Evolutionary conservation across 2,329 filamentous ascomycete species (phyloP), one percentile per base, ranked within the genome.

Genomic region (Ophiostoma populinum): DNA sequence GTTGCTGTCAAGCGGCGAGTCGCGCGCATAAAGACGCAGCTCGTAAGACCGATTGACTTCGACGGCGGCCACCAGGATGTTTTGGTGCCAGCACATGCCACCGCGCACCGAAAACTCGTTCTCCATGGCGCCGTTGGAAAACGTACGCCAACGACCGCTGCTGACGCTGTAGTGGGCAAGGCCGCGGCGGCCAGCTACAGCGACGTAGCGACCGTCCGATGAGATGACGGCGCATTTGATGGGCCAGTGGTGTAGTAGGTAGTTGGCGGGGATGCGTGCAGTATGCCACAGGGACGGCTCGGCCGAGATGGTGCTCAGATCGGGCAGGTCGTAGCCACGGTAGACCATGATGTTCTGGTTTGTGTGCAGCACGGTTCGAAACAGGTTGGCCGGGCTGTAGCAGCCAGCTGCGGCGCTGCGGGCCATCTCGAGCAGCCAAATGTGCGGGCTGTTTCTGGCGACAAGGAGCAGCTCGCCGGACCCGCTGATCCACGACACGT

Each of bases 81-180:
- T 87, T 45, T 92, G 85, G 51, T 92, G 86, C 90, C 90, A 98
- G 52, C 87, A 95, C 86, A 98, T 93, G 6, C 90, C 90, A 32
- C 90, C 90, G 42, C 86, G 68, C 11, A 98, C 82, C 17, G 83
- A 74, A 51, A 98, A 98, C 42, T 86, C 82, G 47, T 86, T 85
- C 54, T 95, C 90, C 49, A 77, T 69, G 20, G 68, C 71, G 18
- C 75, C 68, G 47, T 86, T 83, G 32, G 78, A 68, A 52, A 98
- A 98, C 0, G 80, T 92, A 52, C 92, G 94, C 90, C 90, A 98
- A 39, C 90, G 70, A 19, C 87, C 82, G 50, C 87, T 95, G 45
- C 80, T 80, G 41, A 94, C 73, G 49, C 90, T 95, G 55, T 98
- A 98, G 53, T 98, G 90, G 8, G 87, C 87, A 34, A 98, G 63